Conservation (phyloP, 2,329 filamentous ascomycete genomes). For the Aureobasidium sp. region DNA sequence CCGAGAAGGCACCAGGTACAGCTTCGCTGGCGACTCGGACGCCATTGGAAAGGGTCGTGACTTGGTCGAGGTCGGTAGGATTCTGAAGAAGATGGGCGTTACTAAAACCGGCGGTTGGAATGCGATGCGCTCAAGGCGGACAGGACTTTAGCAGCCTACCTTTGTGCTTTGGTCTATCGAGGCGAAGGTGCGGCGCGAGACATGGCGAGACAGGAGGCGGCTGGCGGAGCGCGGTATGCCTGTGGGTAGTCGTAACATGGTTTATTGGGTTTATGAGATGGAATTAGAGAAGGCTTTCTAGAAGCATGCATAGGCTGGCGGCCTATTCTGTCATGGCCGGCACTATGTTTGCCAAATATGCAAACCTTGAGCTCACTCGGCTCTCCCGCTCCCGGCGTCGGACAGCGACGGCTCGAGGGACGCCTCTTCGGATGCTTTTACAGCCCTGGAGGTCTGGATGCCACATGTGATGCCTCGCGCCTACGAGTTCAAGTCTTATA, state of each 20-base stretch:
- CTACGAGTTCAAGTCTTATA: not conserved
- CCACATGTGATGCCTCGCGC: not conserved
- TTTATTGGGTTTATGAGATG: not conserved
- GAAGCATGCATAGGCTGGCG: not conserved
- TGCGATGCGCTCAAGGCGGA: not conserved
- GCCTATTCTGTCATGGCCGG: not conserved
- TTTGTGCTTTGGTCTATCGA: not conserved
- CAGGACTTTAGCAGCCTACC: not conserved
- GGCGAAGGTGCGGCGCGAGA: not conserved
- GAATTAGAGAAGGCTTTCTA: not conserved
- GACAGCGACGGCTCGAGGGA: not conserved
- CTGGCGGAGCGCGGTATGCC: not conserved
- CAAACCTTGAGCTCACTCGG: not conserved
- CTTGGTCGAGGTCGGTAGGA: constrained; percentile 74
- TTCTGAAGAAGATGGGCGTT: constrained; percentile 44
- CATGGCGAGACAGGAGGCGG: not conserved
- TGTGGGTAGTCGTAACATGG: constrained; percentile 5
- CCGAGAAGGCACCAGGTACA: constrained; percentile 86
- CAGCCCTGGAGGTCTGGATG: not conserved
- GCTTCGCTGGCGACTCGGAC: constrained; percentile 91
- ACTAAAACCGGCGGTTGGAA: constrained; percentile 9
- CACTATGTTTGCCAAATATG: not conserved
- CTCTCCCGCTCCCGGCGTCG: not conserved
- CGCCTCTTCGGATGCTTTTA: not conserved
- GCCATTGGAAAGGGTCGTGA: constrained; percentile 86